Base-by-base conservation (phyloP, 1,139 yeast genomes). In the Nakaseomyces nivariensis region DNA sequence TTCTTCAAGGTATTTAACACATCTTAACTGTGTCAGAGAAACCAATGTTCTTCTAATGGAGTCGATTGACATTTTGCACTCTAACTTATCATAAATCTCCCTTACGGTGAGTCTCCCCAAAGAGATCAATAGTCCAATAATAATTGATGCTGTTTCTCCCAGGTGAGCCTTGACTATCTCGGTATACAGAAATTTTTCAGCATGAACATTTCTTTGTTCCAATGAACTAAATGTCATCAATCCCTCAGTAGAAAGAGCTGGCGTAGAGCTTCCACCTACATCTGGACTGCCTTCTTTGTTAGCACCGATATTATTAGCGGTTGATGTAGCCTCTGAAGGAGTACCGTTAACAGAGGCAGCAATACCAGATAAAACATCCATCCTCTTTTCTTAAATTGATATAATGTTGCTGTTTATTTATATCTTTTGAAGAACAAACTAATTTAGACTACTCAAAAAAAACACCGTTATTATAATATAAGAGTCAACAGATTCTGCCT, bases 141-240 rank as follows among this genome's bases (percentile, higher is more conserved):
- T 70, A 5, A 70, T 62, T 1, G 85, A 74, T 0, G 88, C 85
- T 47, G 78, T 75, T 57, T 79, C 84, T 4, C 94, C 94, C 24
- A 85, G 63, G 58, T 77, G 79, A 1, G 75, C 68, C 54, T 74
- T 74, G 9, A 82, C 73, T 13, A 82, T 60, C 40, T 76, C 72
- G 0, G 82, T 72, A 62, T 74, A 79, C 34, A 84, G 67, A 59
- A 73, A 79, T 29, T 84, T 75, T 59, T 74, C 75, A 0, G 92
- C 82, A n/a, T 83, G 78, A 64, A 78, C 78, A 1, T 77, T 72
- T 52, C 75, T 71, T 45, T 62, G 63, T 38, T 64, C 68, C 29
- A 66, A 51, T 10, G 61, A 56, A 11, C 59, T 51, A 24, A 54
- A 50, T 24, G 50, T 48, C 42, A 54, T 50, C 13, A 51, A 27